Evolutionary conservation across 352 stramenopile genomes (phyloP).

Genomic region (Globisporangium yorkense): DNA sequence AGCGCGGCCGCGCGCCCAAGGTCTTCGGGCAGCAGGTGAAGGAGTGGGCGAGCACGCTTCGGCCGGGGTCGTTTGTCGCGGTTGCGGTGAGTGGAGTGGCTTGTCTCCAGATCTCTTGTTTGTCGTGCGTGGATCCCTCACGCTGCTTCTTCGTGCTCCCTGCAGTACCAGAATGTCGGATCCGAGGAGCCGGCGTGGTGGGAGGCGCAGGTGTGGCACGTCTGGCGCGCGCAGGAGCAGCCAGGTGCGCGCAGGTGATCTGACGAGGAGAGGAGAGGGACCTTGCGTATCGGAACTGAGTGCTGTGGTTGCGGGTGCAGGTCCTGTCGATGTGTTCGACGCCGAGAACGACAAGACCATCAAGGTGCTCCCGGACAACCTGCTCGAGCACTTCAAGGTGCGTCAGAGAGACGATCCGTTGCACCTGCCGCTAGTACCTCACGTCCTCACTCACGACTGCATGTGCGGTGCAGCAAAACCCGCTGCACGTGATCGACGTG

Average conservation of each 20-base stretch:
- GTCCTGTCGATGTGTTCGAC: slow-evolving; percentile 49
- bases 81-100: slow-evolving; percentile 40
- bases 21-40: slow-evolving; percentile 50
- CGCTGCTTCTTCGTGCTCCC: not conserved
- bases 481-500: slow-evolving; percentile 71
- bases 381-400: slow-evolving; percentile 58
- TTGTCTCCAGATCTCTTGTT: not conserved
- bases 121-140: not conserved
- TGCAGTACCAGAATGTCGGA: slow-evolving; percentile 67
- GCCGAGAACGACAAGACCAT: slow-evolving; percentile 29
- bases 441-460: not conserved
- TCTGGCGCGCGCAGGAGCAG: slow-evolving; percentile 60
- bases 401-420: not conserved
- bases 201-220: slow-evolving; percentile 83
- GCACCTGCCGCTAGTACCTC: no score
- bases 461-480: slow-evolving; percentile 33
- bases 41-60: slow-evolving; percentile 48
- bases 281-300: not conserved
- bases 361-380: slow-evolving; percentile 36
- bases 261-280: not conserved
- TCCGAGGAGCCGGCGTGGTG: slow-evolving; percentile 63
- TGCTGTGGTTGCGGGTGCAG: slow-evolving; percentile 12
- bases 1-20: slow-evolving; percentile 31
- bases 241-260: slow-evolving; percentile 23
- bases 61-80: slow-evolving; percentile 47